Conservation (phyloP, 495 filamentous ascomycete species). For the Penicillium lividum region DNA sequence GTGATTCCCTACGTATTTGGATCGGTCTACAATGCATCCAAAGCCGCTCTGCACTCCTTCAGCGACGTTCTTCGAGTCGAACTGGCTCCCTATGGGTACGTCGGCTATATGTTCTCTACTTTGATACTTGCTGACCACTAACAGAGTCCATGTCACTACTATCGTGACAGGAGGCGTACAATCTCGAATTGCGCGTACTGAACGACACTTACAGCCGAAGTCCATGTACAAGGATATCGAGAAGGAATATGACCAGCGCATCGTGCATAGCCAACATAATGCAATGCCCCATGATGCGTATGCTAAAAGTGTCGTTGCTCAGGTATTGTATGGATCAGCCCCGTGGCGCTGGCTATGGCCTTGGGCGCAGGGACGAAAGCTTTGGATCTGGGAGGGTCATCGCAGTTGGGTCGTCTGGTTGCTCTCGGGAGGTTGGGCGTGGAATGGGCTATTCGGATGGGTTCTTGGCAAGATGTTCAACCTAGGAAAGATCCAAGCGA, state of each 20-base stretch:
- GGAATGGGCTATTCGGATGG: constrained; percentile 42
- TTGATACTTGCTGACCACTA: constrained; percentile 1
- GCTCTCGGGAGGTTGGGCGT: constrained; percentile 45
- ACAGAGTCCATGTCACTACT: constrained; percentile 53
- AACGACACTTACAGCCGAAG: constrained; percentile 47
- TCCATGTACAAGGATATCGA: constrained; percentile 56
- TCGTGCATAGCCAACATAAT: constrained; percentile 57
- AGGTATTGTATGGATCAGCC: constrained; percentile 51
- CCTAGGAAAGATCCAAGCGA: constrained; percentile 33
- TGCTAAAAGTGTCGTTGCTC: constrained; percentile 56
- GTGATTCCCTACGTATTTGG: constrained; percentile 57
- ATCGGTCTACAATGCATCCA: constrained; percentile 63
- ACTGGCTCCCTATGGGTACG: constrained; percentile 47
- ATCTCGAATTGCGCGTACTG: constrained; percentile 55
- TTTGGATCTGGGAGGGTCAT: constrained; percentile 56
- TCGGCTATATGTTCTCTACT: neutral
- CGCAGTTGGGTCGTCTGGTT: constrained; percentile 53
- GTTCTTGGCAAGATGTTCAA: constrained; percentile 50
- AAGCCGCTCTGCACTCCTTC: constrained; percentile 63
- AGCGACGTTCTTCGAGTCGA: constrained; percentile 61
- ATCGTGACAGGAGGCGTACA: constrained; percentile 65
- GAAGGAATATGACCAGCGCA: constrained; percentile 50
- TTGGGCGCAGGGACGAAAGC: constrained; percentile 41
- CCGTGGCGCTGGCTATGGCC: constrained; percentile 52
- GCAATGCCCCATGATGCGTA: constrained; percentile 55